Base-by-base conservation (phyloP, 2,329 filamentous ascomycete genomes). In the Ploettnerulaceae sp. region DNA sequence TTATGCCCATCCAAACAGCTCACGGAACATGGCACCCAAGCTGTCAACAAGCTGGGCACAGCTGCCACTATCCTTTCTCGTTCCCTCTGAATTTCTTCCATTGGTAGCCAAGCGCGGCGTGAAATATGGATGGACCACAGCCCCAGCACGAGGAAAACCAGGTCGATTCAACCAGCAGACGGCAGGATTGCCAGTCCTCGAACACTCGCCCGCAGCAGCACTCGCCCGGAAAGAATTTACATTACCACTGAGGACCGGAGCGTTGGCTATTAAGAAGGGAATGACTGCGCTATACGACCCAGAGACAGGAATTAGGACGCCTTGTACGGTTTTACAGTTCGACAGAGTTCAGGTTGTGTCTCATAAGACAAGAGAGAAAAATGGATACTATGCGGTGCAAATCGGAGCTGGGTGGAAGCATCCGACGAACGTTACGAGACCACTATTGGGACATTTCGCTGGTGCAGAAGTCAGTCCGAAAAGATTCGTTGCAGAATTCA, bases 341-440 rank as follows among this genome's bases (percentile, higher is more conserved):
- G 93, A 98, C 67, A 77, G 88, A 60, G 89, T 94, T 51, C 86
- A 97, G 69, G 89, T 96, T 7, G 73, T 96, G 29, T 82, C 84
- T 49, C 84, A 87, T 70, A 96, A 95, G 76, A 93, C 88, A 53
- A 72, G 81, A 25, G 73, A 82, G 53, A 73, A 76, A 62, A 82
- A 97, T 66, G 93, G 93, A 15, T 98, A 98, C 71, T 96, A 80
- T 75, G 93, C 91, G 12, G 89, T 97, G 11, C 90, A 96, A 70
- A 71, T 98, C 34, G 93, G 93, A 15, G 72, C 79, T 37, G 93
- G 93, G 3, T 77, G 78, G 64, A 85, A 84, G 64, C 78, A 84
- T 51, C 71, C 85, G 18, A 74, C 73, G 52, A 95, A 94, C 65
- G 79, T 93, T 32, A 84, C 83, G n/a, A 79, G 86, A 60, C 85